Percentiles rank a stretch among this genome's conserved stretches.
Evolutionary conservation across 2,329 filamentous ascomycete genomes (phyloP).

Genomic region (Tolypocladium paradoxum): DNA sequence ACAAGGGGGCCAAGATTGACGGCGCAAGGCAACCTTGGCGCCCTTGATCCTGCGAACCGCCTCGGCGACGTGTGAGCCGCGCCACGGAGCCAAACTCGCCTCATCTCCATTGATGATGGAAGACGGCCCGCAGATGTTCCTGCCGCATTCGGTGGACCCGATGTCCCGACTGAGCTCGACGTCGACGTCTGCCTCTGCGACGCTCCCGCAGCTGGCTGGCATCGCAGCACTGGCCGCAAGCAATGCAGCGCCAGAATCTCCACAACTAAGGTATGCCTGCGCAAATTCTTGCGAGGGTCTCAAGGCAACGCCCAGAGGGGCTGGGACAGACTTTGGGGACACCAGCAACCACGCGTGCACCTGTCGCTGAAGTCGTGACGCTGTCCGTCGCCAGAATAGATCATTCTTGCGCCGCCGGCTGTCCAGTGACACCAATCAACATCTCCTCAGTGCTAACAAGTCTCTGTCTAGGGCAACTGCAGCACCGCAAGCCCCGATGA

Average conservation of each 20-base stretch:
- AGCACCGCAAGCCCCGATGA: slow-evolving; percentile 11
- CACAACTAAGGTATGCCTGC: slow-evolving; percentile 36
- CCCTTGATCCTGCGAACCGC: neutral
- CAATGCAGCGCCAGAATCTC: slow-evolving; percentile 27
- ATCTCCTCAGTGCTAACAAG: slow-evolving; percentile 3
- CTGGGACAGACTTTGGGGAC: neutral
- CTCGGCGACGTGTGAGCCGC: neutral
- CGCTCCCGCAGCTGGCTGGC: slow-evolving; percentile 32
- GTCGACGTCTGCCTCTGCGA: slow-evolving; percentile 32
- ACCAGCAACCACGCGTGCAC: neutral
- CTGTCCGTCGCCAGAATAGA: too few relatives aligned
- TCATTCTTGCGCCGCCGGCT: neutral
- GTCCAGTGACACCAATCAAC: neutral
- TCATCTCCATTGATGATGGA: slow-evolving; percentile 26
- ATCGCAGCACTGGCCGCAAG: slow-evolving; percentile 34
- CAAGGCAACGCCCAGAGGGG: neutral
- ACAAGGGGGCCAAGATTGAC: neutral
- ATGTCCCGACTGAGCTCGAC: slow-evolving; percentile 40
- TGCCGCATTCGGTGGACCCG: slow-evolving; percentile 31
- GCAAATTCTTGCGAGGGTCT: neutral
- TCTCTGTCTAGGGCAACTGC: slow-evolving; percentile 7
- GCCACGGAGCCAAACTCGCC: neutral
- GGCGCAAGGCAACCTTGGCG: neutral
- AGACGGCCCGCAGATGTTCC: slow-evolving; percentile 29
- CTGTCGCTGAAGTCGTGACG: neutral